Base-by-base conservation (phyloP, 495 filamentous ascomycete species). In the Hyaloscypha finlandica region DNA sequence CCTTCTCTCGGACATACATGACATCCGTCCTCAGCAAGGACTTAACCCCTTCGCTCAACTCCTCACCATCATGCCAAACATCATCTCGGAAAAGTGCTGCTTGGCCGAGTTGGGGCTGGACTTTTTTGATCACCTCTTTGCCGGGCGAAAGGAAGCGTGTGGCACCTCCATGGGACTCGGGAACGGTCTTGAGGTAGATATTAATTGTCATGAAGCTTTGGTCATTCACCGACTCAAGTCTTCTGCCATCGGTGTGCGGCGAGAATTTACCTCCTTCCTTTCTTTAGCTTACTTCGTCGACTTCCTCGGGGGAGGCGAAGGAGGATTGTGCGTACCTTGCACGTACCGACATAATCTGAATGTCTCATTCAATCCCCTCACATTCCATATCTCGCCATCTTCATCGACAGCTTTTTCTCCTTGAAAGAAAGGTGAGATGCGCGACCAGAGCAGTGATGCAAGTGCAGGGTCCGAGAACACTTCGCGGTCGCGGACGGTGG, bases 231-330 rank as follows among this genome's bases (percentile, higher is more conserved):
- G 61, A 54, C 12, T 37, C 60, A 4, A 64, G 54, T 20, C 61
- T 29, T 3, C 55, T 20, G 25, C 61, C 66, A 25, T 68, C 66
- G 4, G 31, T 35, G 45, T 68, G 66, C 2, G 66, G 29, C 4
- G 66, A 68, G 61, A 68, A 68, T 68, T 64, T 68, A 3, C 66
- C 66, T 30, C 66, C 66, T 64, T 9, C 19, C 4, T 65, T 37
- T 1, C 2, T 35, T 55, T 8, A 52, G 54, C 30, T n/a, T 14
- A 1, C 31, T 25, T 56, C 48, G 57, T 6, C 20, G 22, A 12
- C 22, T 32, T 1, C 16, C 30, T 56, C 53, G 19, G 30, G 33
- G 5, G 33, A 56, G 2, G 32, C 4, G 33, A 30, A 6, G 20
- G n/a, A 19, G 45, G 33, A 61, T 20, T 11, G 30, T 16, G 45